Base-by-base conservation (phyloP, 2,329 filamentous ascomycete genomes). In the Gnomoniopsis sp. region DNA sequence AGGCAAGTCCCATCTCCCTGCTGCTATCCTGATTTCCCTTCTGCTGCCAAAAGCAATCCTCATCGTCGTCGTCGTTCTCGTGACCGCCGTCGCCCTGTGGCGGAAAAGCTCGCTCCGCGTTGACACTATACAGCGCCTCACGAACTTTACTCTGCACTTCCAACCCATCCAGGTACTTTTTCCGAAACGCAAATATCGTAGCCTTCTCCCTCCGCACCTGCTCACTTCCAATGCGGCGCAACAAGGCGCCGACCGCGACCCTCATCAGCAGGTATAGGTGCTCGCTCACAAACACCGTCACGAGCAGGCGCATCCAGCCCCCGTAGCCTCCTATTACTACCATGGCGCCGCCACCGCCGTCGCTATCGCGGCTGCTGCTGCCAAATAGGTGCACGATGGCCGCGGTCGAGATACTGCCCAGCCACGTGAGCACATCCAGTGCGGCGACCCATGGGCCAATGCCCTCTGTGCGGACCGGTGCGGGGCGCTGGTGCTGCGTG, bases 341-440 rank as follows among this genome's bases (percentile, higher is more conserved):
- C 38, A 14, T 23, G 62, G 88, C 81, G 72, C 62, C 77, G 22
- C 19, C 34, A 69, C 56, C 81, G 74, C 63, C 77, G 53, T 82
- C 77, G 58, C 86, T 83, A 69, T 55, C 81, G 74, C 63, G 77
- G 53, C 82, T 77, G 58, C 86, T 83, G 30, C 62, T 65, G 62
- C 83, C 83, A 71, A 92, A 92, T 68, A 92, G 82, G 69, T 91
- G 89, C 3, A 90, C 86, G 26, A 91, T 82, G 0, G 89, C 87
- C 0, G 87, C 85, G 0, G 85, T 89, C 8, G 86, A 89, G 62
- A 92, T 80, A 59, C 85, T 89, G 14, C 89, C 89, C 33, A 90
- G 72, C 88, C 88, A 90, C 2, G 86, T 84, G 14, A 92, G 76
- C 62, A 90, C 85, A 50, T 83, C 82, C 14, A 92, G 77, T 0